Evolutionary conservation across 306 rosid species (phyloP), one percentile per base, ranked within the genome.

Genomic region (Vicia faba): DNA sequence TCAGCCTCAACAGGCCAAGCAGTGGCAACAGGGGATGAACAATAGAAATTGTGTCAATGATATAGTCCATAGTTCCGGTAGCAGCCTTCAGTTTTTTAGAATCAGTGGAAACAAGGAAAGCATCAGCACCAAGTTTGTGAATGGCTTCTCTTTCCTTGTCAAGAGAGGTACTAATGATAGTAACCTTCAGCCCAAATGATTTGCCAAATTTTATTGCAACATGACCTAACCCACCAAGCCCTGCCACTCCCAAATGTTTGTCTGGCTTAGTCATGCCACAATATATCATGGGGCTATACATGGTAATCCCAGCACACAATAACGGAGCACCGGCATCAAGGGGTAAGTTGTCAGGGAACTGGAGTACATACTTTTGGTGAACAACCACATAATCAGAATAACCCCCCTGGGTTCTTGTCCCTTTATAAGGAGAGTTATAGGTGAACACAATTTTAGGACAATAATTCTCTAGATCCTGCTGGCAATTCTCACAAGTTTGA

Each of bases 171-270:
- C 98, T 92, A 28, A 92, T 89, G 59, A 87, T 96, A n/a, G 96
- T 92, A 66, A 92, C 98, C 83, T 87, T 92, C 66, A 89, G 79
- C 48, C 98, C 98, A 79, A 89, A 89, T 7, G 98, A 96, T 83
- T 92, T 92, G 0, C 83, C 96, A 5, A 92, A 18, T 73, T 87
- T 92, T 49, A 92, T 86, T 12, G 98, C 98, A 63, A 92, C 80
- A 74, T 92, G 96, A 50, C 98, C 96, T 58, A 92, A 82, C 54
- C 98, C 98, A 68, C 98, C 98, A 51, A 92, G 98, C 43, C 96
- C 96, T 11, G 87, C 95, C 75, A 92, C 96, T 29, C 98, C 98
- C 79, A 92, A 76, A 77, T 89, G 96, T 80, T 86, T 87, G 19
- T 96, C 96, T 0, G 93, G 84, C 75, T 92, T 84, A 7, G 93